These are phyloP conservation scores for Capsicum baccatum DNA, from an alignment of 257 asterid species.

Conservation along the genomic window DNA sequence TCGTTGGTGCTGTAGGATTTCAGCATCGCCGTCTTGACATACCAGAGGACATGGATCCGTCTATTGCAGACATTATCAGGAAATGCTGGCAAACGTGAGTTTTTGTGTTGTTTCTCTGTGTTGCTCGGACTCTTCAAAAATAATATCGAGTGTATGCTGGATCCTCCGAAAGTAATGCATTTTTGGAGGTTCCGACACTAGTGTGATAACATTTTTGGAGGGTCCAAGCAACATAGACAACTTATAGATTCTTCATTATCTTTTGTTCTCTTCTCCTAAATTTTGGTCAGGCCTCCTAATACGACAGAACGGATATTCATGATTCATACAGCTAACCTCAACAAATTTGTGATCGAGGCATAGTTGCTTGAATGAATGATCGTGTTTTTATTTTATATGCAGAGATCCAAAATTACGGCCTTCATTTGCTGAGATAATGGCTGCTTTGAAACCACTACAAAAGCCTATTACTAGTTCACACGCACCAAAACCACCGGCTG, in stretches of 20 bases:
- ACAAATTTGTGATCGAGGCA: background rate
- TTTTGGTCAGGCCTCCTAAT: background rate
- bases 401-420: constrained; percentile 90
- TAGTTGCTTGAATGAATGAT: background rate
- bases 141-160: no score
- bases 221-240: background rate
- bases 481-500: constrained; percentile 40
- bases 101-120: no score
- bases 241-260: background rate
- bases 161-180: no score
- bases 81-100: constrained; percentile 96
- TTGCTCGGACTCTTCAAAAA: no score
- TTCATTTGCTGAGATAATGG: constrained; percentile 88
- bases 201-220: background rate
- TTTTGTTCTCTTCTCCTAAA: background rate
- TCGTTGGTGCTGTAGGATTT: constrained; percentile 97
- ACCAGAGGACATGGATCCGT: constrained; percentile 81
- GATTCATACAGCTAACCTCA: background rate
- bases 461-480: constrained; percentile 69
- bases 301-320: background rate
- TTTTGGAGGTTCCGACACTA: no score
- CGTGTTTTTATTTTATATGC: constrained; percentile 5
- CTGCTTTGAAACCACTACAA: constrained; percentile 82
- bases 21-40: constrained; percentile 96
- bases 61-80: constrained; percentile 65